A percentile compares a stretch with the other conserved stretches of the same genome.
Evolutionary conservation across 495 filamentous ascomycete genomes (phyloP).

Genomic region (Xylaria castorea): DNA sequence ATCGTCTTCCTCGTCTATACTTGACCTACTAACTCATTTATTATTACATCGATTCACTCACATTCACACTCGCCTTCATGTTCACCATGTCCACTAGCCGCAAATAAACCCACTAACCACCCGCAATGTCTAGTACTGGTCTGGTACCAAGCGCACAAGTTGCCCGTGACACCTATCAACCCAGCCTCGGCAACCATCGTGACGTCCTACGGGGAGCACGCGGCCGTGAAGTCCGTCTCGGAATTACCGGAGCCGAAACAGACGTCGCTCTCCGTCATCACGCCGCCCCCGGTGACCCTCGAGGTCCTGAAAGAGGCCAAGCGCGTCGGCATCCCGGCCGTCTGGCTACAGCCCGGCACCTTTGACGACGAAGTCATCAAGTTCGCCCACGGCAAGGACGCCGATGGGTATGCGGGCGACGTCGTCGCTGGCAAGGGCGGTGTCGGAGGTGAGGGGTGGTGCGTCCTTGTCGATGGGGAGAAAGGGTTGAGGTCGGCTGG

Average conservation of each 20-base stretch:
- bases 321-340: conserved; percentile 74
- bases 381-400: conserved; percentile 63
- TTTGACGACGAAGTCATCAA: conserved; percentile 76
- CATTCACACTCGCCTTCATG: background rate
- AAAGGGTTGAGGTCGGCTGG: conserved; percentile 67
- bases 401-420: conserved; percentile 62
- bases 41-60: background rate
- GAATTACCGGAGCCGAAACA: conserved; percentile 67
- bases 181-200: conserved; percentile 68
- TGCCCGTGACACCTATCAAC: conserved; percentile 84
- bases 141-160: conserved; percentile 82
- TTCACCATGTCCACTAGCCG: background rate
- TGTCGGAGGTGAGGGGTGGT: conserved; percentile 78
- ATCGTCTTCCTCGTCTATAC: background rate
- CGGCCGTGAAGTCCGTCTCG: conserved; percentile 69
- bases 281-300: conserved; percentile 76
- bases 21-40: background rate
- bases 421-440: conserved; percentile 75
- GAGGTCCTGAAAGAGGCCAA: conserved; percentile 79
- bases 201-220: conserved; percentile 56
- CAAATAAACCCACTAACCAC: background rate
- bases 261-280: conserved; percentile 86
- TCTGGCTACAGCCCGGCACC: conserved; percentile 93
- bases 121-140: conserved; percentile 68
- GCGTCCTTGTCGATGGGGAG: conserved; percentile 90